Conservation (phyloP, 2,329 filamentous ascomycete species). For the Pyrenophora tritici-repentis region DNA sequence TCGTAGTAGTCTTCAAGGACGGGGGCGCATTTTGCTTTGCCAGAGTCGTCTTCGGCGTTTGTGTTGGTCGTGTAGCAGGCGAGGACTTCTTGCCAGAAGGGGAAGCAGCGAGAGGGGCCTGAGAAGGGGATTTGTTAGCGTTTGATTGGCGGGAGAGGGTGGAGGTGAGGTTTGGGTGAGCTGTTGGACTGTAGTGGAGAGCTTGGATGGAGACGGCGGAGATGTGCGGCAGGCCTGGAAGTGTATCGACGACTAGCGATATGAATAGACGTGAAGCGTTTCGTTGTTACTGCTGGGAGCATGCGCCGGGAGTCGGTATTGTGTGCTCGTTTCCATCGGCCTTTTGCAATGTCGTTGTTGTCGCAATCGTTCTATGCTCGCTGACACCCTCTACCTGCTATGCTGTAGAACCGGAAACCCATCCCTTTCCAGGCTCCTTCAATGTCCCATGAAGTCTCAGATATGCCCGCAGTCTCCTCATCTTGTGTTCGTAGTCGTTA, state of each 20-base stretch:
- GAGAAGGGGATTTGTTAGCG: conserved; percentile 4
- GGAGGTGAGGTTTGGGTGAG: neutral
- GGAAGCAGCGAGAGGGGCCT: conserved; percentile 86
- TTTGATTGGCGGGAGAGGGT: accelerated
- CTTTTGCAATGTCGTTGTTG: neutral
- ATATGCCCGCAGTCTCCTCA: neutral
- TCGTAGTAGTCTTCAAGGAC: conserved; percentile 97
- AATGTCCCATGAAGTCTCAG: accelerated
- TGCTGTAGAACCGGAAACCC: no score
- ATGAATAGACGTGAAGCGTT: no score
- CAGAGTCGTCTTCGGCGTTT: conserved; percentile 73
- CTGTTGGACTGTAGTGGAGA: neutral
- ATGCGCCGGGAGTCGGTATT: no score
- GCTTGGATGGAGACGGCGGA: neutral
- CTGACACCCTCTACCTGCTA: neutral
- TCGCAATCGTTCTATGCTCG: neutral
- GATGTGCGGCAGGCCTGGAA: neutral
- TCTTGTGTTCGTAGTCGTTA: neutral
- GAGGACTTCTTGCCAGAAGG: conserved; percentile 99
- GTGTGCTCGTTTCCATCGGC: neutral
- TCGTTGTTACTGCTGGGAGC: neutral
- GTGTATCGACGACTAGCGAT: no score
- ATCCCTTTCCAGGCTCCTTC: accelerated
- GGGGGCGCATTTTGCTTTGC: conserved; percentile 85
- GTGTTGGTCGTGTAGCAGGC: conserved; percentile 98